A percentile compares a stretch with the other conserved stretches of the same genome.
These are phyloP conservation scores for Sporothrix mexicana DNA, from an alignment of 2,329 filamentous ascomycete species.

Conservation along the genomic window DNA sequence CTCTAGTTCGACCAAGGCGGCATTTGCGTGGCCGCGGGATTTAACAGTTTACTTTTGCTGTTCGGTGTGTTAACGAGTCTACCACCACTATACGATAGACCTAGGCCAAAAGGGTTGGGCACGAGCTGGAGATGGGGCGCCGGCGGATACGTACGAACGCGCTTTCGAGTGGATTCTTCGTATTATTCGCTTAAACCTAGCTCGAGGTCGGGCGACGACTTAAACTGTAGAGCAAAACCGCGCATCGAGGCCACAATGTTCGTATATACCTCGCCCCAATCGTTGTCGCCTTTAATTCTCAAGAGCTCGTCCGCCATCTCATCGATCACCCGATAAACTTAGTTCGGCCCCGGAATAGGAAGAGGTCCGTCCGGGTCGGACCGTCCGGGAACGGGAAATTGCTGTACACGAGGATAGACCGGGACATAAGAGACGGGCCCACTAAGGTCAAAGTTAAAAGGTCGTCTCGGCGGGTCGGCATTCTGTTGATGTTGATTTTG, in stretches of 20 bases:
- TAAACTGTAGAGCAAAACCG: constrained; percentile 24
- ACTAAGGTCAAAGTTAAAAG: constrained; percentile 18
- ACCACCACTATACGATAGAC: constrained; percentile 21
- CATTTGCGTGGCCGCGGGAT: constrained; percentile 23
- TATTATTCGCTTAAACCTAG: constrained; percentile 5
- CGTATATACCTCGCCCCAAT: constrained; percentile 22
- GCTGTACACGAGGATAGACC: constrained; percentile 18
- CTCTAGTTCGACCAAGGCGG: constrained; percentile 24
- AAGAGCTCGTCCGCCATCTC: constrained; percentile 25
- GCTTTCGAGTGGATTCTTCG: constrained; percentile 19
- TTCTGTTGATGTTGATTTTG: constrained; percentile 24
- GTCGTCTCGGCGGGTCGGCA: constrained; percentile 21
- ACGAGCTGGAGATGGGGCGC: constrained; percentile 23
- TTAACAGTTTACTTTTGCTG: constrained; percentile 23
- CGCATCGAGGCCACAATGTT: constrained; percentile 24
- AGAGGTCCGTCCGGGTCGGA: constrained; percentile 24
- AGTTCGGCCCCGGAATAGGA: constrained; percentile 14
- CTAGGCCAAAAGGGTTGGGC: constrained; percentile 22
- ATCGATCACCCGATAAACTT: constrained; percentile 24
- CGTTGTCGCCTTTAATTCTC: constrained; percentile 21
- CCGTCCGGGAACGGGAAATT: constrained; percentile 20
- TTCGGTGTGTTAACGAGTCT: constrained; percentile 16
- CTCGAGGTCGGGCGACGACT: constrained; percentile 23
- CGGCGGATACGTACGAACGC: constrained; percentile 21
- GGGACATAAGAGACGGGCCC: constrained; percentile 19